These are phyloP conservation scores for Pezizomycotina sp. DNA, from an alignment of 2,329 filamentous ascomycete genomes.

Conservation along the genomic window DNA sequence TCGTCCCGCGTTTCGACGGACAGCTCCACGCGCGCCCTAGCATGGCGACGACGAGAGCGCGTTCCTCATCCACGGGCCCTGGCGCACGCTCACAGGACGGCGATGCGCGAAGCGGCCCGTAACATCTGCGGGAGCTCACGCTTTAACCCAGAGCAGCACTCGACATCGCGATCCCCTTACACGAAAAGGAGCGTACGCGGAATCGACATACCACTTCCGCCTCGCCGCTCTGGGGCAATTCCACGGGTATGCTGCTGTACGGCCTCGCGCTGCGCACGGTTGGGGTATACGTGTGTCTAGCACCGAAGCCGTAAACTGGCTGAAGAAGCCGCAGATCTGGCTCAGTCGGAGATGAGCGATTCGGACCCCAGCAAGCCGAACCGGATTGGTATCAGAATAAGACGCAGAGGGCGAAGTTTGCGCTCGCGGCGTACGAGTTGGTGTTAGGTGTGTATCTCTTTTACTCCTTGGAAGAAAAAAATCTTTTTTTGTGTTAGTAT, in stretches of 20 bases:
- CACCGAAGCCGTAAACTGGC: constrained; percentile 76
- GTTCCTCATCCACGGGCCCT: too few relatives aligned
- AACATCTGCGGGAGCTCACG: too few relatives aligned
- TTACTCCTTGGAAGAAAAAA: too few relatives aligned
- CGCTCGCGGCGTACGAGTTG: constrained; percentile 86
- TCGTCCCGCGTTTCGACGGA: too few relatives aligned
- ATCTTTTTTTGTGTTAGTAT: too few relatives aligned
- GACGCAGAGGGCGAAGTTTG: constrained; percentile 80
- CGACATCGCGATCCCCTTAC: constrained; percentile 80
- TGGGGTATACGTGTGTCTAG: constrained; percentile 96
- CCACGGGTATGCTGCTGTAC: constrained; percentile 91
- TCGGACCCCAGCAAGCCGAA: constrained; percentile 47
- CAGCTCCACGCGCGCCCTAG: too few relatives aligned
- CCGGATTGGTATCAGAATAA: constrained; percentile 56
- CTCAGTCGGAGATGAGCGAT: constrained; percentile 65
- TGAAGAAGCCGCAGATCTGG: constrained; percentile 80
- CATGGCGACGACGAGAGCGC: too few relatives aligned
- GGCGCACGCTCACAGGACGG: too few relatives aligned
- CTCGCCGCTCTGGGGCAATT: constrained; percentile 72
- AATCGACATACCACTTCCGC: constrained; percentile 90
- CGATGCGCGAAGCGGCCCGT: too few relatives aligned
- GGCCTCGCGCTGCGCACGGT: constrained; percentile 82
- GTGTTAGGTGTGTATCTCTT: too few relatives aligned
- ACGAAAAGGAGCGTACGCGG: constrained; percentile 69
- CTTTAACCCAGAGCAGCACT: constrained; percentile 82